Conservation (phyloP, 1,284 basidiomycete species). For the Boletus smithii region DNA sequence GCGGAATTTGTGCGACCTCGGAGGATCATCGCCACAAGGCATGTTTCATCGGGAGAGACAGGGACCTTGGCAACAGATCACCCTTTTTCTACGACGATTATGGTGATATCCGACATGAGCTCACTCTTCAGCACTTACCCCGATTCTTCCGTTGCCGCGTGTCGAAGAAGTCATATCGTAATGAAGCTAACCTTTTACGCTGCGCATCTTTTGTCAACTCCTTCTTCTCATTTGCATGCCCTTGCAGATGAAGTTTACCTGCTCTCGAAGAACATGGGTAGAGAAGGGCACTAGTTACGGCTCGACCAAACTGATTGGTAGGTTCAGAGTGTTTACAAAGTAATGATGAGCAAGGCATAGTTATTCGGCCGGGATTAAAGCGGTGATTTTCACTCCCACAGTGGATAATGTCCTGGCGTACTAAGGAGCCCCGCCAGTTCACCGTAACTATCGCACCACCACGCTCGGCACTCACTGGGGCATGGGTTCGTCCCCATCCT, state of each 20-base stretch:
- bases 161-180: conserved; percentile 11
- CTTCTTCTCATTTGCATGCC: conserved; percentile 34
- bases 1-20: conserved; percentile 48
- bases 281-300: conserved; percentile 3
- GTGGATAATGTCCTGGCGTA: no score
- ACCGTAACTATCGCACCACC: no score
- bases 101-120: conserved; percentile 29
- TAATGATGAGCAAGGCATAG: background rate
- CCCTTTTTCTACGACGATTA: conserved; percentile 16
- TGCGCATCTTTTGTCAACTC: conserved; percentile 38
- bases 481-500: no score
- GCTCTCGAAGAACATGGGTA: conserved; percentile 21
- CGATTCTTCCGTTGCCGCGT: background rate
- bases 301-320: background rate
- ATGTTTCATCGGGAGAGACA: conserved; percentile 1
- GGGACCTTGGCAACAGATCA: conserved; percentile 15
- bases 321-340: background rate
- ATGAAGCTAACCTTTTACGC: conserved; percentile 41
- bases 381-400: no score
- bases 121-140: conserved; percentile 20
- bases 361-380: no score
- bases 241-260: conserved; percentile 42
- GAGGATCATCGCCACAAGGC: conserved; percentile 33
- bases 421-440: no score
- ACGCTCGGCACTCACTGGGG: no score